Evolutionary conservation across 345 rosid species (phyloP), one percentile per base, ranked within the genome.

Genomic region (Citrus maxima): DNA sequence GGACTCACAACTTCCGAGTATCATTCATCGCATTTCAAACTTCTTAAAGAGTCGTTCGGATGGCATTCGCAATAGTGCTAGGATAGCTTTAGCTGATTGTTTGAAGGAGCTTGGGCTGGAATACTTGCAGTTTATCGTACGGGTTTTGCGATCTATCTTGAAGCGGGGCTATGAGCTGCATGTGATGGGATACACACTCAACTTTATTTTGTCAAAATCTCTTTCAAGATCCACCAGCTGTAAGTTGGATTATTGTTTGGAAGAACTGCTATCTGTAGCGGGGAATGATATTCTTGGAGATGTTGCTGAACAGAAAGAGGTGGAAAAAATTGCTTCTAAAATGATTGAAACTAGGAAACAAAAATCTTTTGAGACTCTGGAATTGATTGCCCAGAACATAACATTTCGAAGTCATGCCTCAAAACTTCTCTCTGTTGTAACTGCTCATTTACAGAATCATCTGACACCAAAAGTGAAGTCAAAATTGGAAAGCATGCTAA

Each of bases 281-380:
- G 91, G 87, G 82, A 88, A 78, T 38, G 95, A 94, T 78, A 93
- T 94, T 82, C 92, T 96, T 72, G 97, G 98, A 77, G 90, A 90
- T 86, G 97, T 94, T 82, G 88, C 95, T 12, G 99, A 96, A 83
- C 90, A 96, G 86, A 96, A 93, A 79, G 97, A 93, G 75, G 98
- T 88, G 81, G 92, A 86, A 34, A 93, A 93, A 85, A 90, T 94
- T 76, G 90, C 92, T 78, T 85, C 90, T 28, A 96, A 94, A 80
- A 96, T 93, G 98, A 96, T 93, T 80, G 99, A 96, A 87, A 91
- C 98, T 59, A 87, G 79, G 86, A 85, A 81, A 82, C 80, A 85
- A 78, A 91, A 79, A 85, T 96, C 99, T 25, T 88, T 85, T 75
- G 97, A 94, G 79, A 88, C 97, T 63, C 84, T 94, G 81, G 87